These are phyloP conservation scores for Stagonosporopsis tanaceti DNA, from an alignment of 2,329 filamentous ascomycete species.

Conservation along the genomic window DNA sequence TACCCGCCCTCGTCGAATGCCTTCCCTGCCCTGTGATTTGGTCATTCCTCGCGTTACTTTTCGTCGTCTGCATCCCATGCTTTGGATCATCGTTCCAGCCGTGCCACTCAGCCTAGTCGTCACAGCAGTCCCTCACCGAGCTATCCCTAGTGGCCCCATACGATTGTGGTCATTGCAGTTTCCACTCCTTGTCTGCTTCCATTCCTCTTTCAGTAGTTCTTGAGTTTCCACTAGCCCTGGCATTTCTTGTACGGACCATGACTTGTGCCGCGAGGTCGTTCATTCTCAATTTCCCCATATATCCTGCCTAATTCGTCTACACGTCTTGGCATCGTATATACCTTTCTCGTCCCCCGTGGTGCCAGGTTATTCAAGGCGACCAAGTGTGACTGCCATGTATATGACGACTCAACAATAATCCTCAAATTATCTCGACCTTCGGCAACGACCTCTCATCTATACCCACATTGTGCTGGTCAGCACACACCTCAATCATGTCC, in stretches of 20 bases:
- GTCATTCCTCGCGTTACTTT: conserved; percentile 44
- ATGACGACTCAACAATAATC: conserved; percentile 24
- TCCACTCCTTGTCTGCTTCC: conserved; percentile 46
- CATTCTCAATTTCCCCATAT: conserved; percentile 41
- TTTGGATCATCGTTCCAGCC: conserved; percentile 49
- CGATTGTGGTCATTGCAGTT: conserved; percentile 36
- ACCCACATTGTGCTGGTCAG: conserved; percentile 23
- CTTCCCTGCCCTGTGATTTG: conserved; percentile 46
- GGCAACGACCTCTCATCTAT: neutral
- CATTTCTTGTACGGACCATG: conserved; percentile 37
- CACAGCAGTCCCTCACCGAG: conserved; percentile 47
- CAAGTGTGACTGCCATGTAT: conserved; percentile 29
- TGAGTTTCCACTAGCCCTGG: conserved; percentile 43
- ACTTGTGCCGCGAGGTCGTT: conserved; percentile 43
- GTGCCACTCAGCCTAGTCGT: conserved; percentile 48
- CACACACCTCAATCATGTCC: conserved; percentile 35
- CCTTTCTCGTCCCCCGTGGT: conserved; percentile 41
- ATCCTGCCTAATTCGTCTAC: conserved; percentile 46
- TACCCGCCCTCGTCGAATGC: conserved; percentile 44
- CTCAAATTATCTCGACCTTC: conserved; percentile 22
- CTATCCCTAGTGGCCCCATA: conserved; percentile 45
- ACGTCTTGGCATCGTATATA: conserved; percentile 51
- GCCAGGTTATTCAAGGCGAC: conserved; percentile 27
- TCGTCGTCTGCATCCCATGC: conserved; percentile 45
- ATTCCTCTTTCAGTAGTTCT: conserved; percentile 41